A percentile compares a stretch with the other conserved stretches of the same genome.
Evolutionary conservation across 257 asterid genomes (phyloP).

Genomic region (Mentha longifolia): DNA sequence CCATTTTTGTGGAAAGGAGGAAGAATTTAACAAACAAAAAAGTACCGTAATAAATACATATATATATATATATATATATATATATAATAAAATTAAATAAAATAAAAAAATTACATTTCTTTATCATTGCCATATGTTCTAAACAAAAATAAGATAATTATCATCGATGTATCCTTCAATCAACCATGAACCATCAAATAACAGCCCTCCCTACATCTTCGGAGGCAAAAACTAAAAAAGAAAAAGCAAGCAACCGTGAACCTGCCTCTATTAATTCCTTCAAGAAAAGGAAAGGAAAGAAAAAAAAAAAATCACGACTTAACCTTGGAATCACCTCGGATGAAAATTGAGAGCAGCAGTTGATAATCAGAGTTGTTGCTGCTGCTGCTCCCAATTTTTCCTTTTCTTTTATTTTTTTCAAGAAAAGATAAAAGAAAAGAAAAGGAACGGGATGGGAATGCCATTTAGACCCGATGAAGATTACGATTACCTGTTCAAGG

Average conservation of each 20-base stretch:
- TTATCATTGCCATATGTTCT: too few relatives aligned
- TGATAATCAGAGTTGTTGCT: neutral
- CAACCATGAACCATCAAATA: neutral
- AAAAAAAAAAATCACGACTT: neutral
- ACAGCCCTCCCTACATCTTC: neutral
- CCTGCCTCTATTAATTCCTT: too few relatives aligned
- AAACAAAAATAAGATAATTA: too few relatives aligned
- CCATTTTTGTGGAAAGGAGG: neutral
- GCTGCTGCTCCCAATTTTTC: neutral
- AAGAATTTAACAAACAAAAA: neutral
- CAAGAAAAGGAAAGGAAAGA: neutral
- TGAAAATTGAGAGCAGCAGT: neutral
- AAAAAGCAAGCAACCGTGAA: neutral
- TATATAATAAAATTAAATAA: too few relatives aligned
- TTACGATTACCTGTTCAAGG: conserved; percentile 82
- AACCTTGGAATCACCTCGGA: neutral
- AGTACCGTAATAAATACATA: too few relatives aligned
- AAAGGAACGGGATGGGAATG: conserved; percentile 40
- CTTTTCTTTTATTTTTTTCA: neutral
- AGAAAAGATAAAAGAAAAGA: neutral
- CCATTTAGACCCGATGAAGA: conserved; percentile 80
- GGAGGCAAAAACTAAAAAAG: neutral
- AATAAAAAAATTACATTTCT: too few relatives aligned
- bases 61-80: too few relatives aligned
- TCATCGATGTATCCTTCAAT: neutral